Percentiles rank a stretch among this genome's conserved stretches.
Conservation (phyloP, 345 rosid species). For the Stellera chamaejasme region DNA sequence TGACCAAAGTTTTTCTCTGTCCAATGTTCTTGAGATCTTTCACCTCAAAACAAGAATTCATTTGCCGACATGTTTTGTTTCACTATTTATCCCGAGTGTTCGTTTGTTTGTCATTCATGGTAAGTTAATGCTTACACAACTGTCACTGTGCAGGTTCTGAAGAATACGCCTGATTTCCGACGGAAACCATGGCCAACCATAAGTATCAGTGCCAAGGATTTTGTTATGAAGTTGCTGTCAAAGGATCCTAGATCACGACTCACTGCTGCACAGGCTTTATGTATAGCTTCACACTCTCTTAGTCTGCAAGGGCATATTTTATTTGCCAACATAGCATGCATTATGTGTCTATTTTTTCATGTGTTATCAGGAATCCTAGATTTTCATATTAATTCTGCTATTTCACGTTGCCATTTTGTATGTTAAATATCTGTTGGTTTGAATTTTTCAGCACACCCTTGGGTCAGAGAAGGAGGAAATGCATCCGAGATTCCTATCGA, state of each 20-base stretch:
- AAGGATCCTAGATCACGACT: constrained; percentile 89
- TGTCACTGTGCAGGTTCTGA: constrained; percentile 42
- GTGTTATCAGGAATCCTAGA: too few relatives aligned
- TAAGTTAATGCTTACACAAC: constrained; percentile 2
- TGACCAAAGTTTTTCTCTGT: too few relatives aligned
- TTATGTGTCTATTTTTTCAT: too few relatives aligned
- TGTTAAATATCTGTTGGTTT: not conserved
- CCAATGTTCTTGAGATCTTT: too few relatives aligned
- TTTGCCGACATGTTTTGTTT: too few relatives aligned
- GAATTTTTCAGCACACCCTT: constrained; percentile 77
- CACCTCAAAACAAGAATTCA: too few relatives aligned
- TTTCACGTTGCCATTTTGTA: too few relatives aligned
- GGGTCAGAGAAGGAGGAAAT: constrained; percentile 99
- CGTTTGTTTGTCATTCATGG: too few relatives aligned
- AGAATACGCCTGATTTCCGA: constrained; percentile 81
- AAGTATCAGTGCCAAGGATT: constrained; percentile 83
- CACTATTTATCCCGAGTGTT: too few relatives aligned
- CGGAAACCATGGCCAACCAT: constrained; percentile 96
- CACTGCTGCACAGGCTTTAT: constrained; percentile 96
- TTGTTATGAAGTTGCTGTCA: constrained; percentile 79
- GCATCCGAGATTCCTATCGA: constrained; percentile 98
- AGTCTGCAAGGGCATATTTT: too few relatives aligned
- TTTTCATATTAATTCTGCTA: too few relatives aligned
- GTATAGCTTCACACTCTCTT: constrained; percentile 39
- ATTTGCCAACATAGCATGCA: too few relatives aligned